phyloP scores from a whole-genome alignment of 139 green algal species.

The Chlamydomonas sphaeroides region DNA sequence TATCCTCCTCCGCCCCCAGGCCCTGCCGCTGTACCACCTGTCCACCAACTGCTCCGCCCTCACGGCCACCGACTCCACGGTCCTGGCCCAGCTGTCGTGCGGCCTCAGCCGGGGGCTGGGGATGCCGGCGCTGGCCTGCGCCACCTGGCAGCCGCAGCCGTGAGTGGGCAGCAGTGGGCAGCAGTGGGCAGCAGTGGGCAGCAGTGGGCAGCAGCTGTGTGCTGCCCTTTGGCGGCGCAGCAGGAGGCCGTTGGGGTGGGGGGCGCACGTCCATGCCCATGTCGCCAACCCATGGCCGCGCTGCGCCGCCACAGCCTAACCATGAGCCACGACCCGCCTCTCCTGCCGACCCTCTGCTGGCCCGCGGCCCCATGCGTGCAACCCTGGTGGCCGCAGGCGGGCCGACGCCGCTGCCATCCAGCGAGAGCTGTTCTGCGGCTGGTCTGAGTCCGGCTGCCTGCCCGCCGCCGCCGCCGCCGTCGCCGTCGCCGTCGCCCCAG shows the following conservation, averaged over 20 bases:
- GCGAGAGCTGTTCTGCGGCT: constrained; percentile 63
- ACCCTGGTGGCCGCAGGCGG: too few relatives aligned
- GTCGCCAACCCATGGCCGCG: too few relatives aligned
- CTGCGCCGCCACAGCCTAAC: too few relatives aligned
- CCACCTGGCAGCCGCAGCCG: constrained; percentile 41
- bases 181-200: background rate
- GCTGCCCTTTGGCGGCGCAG: background rate
- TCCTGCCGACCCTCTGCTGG: too few relatives aligned
- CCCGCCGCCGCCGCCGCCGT: background rate
- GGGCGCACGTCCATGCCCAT: too few relatives aligned
- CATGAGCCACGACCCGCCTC: too few relatives aligned
- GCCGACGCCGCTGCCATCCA: background rate
- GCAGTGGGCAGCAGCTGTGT: too few relatives aligned
- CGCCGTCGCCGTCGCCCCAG: background rate
- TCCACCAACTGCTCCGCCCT: constrained; percentile 57
- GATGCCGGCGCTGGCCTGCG: constrained; percentile 53
- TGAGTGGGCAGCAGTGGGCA: background rate
- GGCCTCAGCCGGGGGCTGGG: constrained; percentile 28
- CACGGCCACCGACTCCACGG: constrained; percentile 22
- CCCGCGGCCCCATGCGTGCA: too few relatives aligned
- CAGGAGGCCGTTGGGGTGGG: background rate
- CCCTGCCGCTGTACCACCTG: constrained; percentile 61
- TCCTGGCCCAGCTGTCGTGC: constrained; percentile 43
- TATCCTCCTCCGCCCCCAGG: constrained; percentile 12
- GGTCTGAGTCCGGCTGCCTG: constrained; percentile 40